These are phyloP conservation scores for Monosporascus sp. DNA, from an alignment of 2,329 filamentous ascomycete species.

Conservation along the genomic window DNA sequence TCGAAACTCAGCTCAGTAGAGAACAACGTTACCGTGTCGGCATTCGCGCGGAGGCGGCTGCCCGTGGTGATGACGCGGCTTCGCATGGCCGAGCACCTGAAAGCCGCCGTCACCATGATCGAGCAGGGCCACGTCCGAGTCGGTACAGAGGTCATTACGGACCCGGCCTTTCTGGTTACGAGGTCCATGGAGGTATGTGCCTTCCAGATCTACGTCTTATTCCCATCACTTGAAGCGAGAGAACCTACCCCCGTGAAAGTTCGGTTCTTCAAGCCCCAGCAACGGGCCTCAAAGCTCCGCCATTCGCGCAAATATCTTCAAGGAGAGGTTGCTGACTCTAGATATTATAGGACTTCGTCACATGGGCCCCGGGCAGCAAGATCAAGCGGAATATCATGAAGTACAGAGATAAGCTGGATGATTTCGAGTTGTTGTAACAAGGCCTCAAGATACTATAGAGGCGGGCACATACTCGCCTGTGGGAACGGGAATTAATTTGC, in stretches of 20 bases:
- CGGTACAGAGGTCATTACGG: slow-evolving; percentile 83
- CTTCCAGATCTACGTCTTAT: background rate
- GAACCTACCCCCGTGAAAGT: too few species aligned
- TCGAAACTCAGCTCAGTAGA: slow-evolving; percentile 83
- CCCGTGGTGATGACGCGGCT: slow-evolving; percentile 88
- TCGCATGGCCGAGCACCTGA: slow-evolving; percentile 87
- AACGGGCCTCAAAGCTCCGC: too few species aligned
- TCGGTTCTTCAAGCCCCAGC: too few species aligned
- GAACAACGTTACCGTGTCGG: slow-evolving; percentile 80
- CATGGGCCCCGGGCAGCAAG: slow-evolving; percentile 94
- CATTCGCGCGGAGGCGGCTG: slow-evolving; percentile 77
- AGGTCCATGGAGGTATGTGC: slow-evolving; percentile 65
- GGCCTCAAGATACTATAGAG: background rate
- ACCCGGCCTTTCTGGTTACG: slow-evolving; percentile 84
- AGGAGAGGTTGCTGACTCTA: too few species aligned
- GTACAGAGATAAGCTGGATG: slow-evolving; percentile 91
- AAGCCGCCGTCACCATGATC: slow-evolving; percentile 79
- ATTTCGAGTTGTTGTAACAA: slow-evolving; percentile 77
- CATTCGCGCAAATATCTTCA: too few species aligned
- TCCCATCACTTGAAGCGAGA: too few species aligned
- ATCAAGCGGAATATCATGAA: slow-evolving; percentile 95
- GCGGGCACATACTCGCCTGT: background rate
- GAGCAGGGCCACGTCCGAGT: slow-evolving; percentile 93
- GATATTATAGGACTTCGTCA: slow-evolving; percentile 68
- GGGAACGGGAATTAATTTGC: background rate